These are phyloP conservation scores for Amanita rubescens DNA, from an alignment of 768 basidiomycete species.

Conservation along the genomic window DNA sequence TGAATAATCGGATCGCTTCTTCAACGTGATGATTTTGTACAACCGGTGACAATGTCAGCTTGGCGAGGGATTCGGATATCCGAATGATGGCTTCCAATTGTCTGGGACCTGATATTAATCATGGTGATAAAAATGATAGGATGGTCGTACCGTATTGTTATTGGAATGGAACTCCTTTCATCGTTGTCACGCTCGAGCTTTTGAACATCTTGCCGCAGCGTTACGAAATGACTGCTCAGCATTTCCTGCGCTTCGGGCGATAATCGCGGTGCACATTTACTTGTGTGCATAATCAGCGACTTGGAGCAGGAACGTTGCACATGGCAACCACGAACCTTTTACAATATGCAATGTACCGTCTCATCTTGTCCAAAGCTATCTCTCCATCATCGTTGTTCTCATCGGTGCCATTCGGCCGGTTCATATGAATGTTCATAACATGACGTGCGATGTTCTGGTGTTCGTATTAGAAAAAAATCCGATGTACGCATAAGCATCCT, in stretches of 20 bases:
- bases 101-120: conserved; percentile 21
- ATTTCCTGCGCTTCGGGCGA: conserved; percentile 94
- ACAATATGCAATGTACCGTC: conserved; percentile 93
- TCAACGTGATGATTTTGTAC: conserved; percentile 94
- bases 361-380: conserved; percentile 97
- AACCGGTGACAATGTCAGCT: conserved; percentile 79
- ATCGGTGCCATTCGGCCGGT: conserved; percentile 64
- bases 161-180: conserved; percentile 95
- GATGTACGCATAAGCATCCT: conserved; percentile 16
- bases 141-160: conserved; percentile 79
- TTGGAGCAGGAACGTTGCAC: not conserved
- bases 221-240: conserved; percentile 93
- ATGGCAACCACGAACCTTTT: conserved; percentile 55
- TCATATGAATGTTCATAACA: conserved; percentile 99
- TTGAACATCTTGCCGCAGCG: conserved; percentile 87
- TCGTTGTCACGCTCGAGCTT: conserved; percentile 96
- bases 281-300: conserved; percentile 21
- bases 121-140: not conserved
- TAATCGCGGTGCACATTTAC: conserved; percentile 93
- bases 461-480: not conserved
- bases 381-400: conserved; percentile 74
- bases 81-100: conserved; percentile 99
- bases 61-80: conserved; percentile 95
- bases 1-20: conserved; percentile 97
- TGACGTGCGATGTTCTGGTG: conserved; percentile 87